Percentiles rank a stretch among this genome's conserved stretches.
These are phyloP conservation scores for Taiwanofungus camphoratus DNA, from an alignment of 1,284 basidiomycete genomes.

Conservation along the genomic window DNA sequence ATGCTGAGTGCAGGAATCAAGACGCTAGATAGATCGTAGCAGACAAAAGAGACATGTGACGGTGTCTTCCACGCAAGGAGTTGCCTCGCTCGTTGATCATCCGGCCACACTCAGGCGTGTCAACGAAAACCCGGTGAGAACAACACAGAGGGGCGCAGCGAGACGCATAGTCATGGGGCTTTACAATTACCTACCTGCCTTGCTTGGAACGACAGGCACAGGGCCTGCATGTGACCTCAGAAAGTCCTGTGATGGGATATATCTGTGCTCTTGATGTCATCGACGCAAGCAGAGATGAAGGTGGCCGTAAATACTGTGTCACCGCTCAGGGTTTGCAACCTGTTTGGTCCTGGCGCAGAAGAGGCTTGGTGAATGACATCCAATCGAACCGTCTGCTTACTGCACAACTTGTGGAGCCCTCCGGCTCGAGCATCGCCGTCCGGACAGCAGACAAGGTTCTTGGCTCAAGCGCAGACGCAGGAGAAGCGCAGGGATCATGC, in stretches of 20 bases:
- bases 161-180: background rate
- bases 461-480: background rate
- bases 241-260: background rate
- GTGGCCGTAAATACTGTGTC: too few relatives aligned
- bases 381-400: too few relatives aligned
- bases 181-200: background rate
- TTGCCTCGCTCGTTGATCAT: background rate
- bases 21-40: background rate
- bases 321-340: background rate
- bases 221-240: background rate
- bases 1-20: background rate
- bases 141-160: background rate
- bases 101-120: background rate
- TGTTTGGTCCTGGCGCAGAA: background rate
- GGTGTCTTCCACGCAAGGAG: background rate
- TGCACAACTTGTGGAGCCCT: too few relatives aligned
- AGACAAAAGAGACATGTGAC: background rate
- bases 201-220: background rate
- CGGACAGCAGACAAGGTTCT: background rate
- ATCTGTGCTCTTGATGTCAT: background rate
- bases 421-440: background rate
- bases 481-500: background rate
- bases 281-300: background rate
- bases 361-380: background rate
- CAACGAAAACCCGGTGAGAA: background rate